Conservation (phyloP, 1,284 basidiomycete species). For the Somion occarium region DNA sequence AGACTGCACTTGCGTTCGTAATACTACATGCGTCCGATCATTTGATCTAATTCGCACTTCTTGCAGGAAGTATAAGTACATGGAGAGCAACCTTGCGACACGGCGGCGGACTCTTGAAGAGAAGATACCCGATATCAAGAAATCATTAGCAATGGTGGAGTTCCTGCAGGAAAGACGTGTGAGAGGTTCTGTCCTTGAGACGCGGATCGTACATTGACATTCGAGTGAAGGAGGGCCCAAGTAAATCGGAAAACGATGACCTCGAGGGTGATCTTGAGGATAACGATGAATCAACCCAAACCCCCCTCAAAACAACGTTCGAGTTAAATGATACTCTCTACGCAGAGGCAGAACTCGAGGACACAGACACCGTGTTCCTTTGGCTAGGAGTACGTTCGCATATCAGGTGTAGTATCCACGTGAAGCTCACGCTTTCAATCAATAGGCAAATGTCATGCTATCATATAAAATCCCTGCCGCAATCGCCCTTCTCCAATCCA, state of each 20-base stretch:
- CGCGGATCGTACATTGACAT: not conserved
- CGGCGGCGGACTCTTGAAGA: slow-evolving; percentile 79
- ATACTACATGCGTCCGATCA: slow-evolving; percentile 10
- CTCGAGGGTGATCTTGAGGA: slow-evolving; percentile 37
- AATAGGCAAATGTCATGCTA: slow-evolving; percentile 95
- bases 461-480: slow-evolving; percentile 89
- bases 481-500: slow-evolving; percentile 69
- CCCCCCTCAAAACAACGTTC: slow-evolving; percentile 78
- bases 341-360: slow-evolving; percentile 85
- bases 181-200: slow-evolving; percentile 22
- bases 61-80: slow-evolving; percentile 94
- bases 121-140: slow-evolving; percentile 96
- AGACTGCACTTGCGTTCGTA: slow-evolving; percentile 85
- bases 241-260: slow-evolving; percentile 48
- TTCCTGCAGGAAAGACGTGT: slow-evolving; percentile 73
- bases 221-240: slow-evolving; percentile 51
- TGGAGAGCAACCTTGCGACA: slow-evolving; percentile 87
- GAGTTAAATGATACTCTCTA: slow-evolving; percentile 96
- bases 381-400: slow-evolving; percentile 89
- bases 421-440: not conserved
- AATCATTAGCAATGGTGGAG: slow-evolving; percentile 89
- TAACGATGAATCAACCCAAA: slow-evolving; percentile 28
- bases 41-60: slow-evolving; percentile 12
- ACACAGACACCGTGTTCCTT: slow-evolving; percentile 86
- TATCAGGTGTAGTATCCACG: slow-evolving; percentile 4